Evolutionary conservation across 2,329 filamentous ascomycete species (phyloP), one percentile per base, ranked within the genome.

Genomic region (Lachnellula cervina): DNA sequence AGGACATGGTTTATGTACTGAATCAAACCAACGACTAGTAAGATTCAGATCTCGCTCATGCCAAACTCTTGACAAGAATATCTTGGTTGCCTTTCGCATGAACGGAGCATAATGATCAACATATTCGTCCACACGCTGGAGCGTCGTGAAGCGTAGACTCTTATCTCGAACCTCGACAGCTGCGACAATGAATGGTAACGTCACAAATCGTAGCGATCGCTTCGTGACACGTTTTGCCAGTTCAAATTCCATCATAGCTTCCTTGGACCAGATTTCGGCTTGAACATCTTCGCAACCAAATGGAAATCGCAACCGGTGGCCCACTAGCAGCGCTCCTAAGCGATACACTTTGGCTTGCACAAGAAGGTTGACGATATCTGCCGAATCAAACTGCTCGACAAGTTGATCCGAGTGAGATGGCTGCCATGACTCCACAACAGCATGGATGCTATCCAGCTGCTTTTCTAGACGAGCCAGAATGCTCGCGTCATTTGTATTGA

Each of bases 51-150:
- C 66, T 56, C 65, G 54, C 44, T 68, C 66, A 21, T 59, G 59
- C 66, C 66, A 68, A 44, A 68, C 54, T 57, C 63, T 55, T 43
- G 38, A 52, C 17, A 68, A 49, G 35, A 68, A 68, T 14, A 45
- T 59, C 55, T 60, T 65, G 1, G 62, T 59, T 34, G 60, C 59
- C 34, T 63, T 62, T 49, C 64, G 62, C 35, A 68, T 11, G n/a
- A 64, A 23, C 9, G 55, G 64, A 11, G 65, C 45, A 49, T 52
- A 68, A 4, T 61, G 57, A 46, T 67, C 64, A 2, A 68, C 64
- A 19, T 59, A 97, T 96, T 64, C 45, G 17, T 62, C 58, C 19
- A 64, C 63, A 50, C 49, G 16, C 40, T 62, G 49, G 7, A 68
- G 59, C 1, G 64, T 48, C 49, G 59, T 59, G 7, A 55, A 25